Evolutionary conservation across 2,329 filamentous ascomycete species (phyloP).

Genomic region (Rhynchosporium agropyri): DNA sequence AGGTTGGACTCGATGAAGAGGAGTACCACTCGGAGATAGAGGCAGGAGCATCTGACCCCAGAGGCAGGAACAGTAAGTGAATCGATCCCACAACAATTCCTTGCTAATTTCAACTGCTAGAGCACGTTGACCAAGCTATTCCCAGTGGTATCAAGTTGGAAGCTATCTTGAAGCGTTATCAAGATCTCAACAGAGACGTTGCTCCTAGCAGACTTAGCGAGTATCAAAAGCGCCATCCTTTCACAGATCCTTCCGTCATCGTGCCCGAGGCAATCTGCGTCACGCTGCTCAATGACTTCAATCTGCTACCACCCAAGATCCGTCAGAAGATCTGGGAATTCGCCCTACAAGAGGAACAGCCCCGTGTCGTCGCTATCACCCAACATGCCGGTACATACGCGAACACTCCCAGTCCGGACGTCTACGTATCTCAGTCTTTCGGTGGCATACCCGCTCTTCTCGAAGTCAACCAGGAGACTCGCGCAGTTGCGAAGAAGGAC

Average conservation of each 20-base stretch:
- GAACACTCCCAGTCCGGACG: background rate
- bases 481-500: constrained; percentile 6
- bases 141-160: background rate
- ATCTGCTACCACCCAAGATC: background rate
- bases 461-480: constrained; percentile 15
- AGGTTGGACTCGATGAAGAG: background rate
- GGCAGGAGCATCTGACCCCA: background rate
- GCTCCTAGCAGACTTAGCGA: background rate
- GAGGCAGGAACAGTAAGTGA: background rate
- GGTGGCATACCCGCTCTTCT: constrained; percentile 9
- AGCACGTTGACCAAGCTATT: background rate
- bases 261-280: background rate
- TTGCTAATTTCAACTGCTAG: background rate
- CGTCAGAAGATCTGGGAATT: constrained; percentile 1
- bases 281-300: background rate
- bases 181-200: constrained; percentile 5
- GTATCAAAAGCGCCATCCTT: background rate
- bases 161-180: background rate
- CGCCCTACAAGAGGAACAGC: background rate
- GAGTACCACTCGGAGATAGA: background rate
- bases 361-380: background rate
- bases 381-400: background rate
- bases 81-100: background rate
- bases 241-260: background rate
- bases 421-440: background rate